These are phyloP conservation scores for Colletotrichum incanum DNA, from an alignment of 2,329 filamentous ascomycete species.

Conservation along the genomic window DNA sequence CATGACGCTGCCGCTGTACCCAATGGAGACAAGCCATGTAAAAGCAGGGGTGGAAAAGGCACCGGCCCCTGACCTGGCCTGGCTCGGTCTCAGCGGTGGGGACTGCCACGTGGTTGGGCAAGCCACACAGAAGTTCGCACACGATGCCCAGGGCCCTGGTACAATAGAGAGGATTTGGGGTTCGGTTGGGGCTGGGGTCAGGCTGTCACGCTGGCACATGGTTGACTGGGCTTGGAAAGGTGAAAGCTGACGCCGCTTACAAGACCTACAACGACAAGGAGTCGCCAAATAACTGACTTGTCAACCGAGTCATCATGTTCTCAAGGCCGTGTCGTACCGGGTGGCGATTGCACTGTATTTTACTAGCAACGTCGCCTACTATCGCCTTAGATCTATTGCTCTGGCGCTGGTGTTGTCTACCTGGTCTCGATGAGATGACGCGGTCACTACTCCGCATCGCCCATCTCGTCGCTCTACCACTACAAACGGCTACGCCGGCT, in stretches of 20 bases:
- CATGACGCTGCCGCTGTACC: not conserved
- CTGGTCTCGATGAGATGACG: not conserved
- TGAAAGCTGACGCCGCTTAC: slow-evolving; percentile 24
- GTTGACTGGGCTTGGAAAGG: slow-evolving; percentile 29
- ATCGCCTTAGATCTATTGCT: not conserved
- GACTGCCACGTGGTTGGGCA: slow-evolving; percentile 41
- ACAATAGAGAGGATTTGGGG: no score
- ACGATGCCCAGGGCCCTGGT: slow-evolving; percentile 32
- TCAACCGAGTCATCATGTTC: no score
- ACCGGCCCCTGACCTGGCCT: slow-evolving; percentile 12
- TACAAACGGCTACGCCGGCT: slow-evolving; percentile 21
- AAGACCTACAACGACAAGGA: not conserved
- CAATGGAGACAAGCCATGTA: not conserved
- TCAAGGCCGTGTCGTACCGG: no score
- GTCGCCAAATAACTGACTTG: no score
- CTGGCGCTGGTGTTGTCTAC: not conserved
- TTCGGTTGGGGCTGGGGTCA: slow-evolving; percentile 1
- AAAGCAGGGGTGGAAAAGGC: not conserved
- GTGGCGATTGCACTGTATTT: not conserved
- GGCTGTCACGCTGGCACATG: slow-evolving; percentile 37
- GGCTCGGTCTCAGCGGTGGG: slow-evolving; percentile 33
- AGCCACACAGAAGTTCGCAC: slow-evolving; percentile 30
- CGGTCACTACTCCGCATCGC: slow-evolving; percentile 10
- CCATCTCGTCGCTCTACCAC: slow-evolving; percentile 2
- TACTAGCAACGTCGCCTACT: no score